phyloP scores from a whole-genome alignment of 2,329 filamentous ascomycete species.

The Periconia sp. region DNA sequence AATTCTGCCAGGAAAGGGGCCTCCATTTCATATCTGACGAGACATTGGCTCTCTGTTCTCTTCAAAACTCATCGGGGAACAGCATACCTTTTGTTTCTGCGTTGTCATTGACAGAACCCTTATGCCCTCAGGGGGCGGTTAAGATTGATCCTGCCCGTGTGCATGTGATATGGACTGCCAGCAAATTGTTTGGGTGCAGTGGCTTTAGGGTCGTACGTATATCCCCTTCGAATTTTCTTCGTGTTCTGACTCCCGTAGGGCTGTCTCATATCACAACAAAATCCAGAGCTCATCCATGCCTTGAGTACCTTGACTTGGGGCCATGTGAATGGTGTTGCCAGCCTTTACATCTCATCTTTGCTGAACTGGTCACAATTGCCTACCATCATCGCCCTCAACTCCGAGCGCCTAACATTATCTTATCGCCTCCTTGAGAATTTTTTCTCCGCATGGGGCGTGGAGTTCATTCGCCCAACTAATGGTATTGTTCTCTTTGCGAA shows the following conservation, averaged over 20 bases:
- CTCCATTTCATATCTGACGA: slow-evolving; percentile 36
- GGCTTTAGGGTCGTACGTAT: slow-evolving; percentile 30
- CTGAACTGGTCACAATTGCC: slow-evolving; percentile 29
- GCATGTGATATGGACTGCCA: slow-evolving; percentile 35
- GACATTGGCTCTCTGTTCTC: slow-evolving; percentile 19
- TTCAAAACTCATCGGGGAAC: slow-evolving; percentile 10
- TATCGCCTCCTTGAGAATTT: slow-evolving; percentile 19
- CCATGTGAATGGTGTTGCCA: slow-evolving; percentile 22
- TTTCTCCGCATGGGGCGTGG: slow-evolving; percentile 17
- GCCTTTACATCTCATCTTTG: slow-evolving; percentile 23
- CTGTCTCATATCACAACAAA: slow-evolving; percentile 34
- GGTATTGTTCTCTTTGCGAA: slow-evolving; percentile 32
- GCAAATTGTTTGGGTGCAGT: slow-evolving; percentile 32
- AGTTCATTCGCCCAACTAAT: slow-evolving; percentile 25
- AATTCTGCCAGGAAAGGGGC: slow-evolving; percentile 34
- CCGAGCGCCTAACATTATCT: slow-evolving; percentile 23
- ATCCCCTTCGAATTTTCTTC: background rate
- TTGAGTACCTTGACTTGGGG: slow-evolving; percentile 17
- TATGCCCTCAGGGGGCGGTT: slow-evolving; percentile 28
- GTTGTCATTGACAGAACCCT: slow-evolving; percentile 28
- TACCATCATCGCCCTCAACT: slow-evolving; percentile 25
- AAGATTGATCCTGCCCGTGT: slow-evolving; percentile 35
- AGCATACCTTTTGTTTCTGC: slow-evolving; percentile 25
- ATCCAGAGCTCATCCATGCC: slow-evolving; percentile 22
- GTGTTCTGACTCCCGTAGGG: slow-evolving; percentile 17